These are phyloP conservation scores for Crithidia bombi DNA, from an alignment of 208 protist genomes.

Conservation along the genomic window DNA sequence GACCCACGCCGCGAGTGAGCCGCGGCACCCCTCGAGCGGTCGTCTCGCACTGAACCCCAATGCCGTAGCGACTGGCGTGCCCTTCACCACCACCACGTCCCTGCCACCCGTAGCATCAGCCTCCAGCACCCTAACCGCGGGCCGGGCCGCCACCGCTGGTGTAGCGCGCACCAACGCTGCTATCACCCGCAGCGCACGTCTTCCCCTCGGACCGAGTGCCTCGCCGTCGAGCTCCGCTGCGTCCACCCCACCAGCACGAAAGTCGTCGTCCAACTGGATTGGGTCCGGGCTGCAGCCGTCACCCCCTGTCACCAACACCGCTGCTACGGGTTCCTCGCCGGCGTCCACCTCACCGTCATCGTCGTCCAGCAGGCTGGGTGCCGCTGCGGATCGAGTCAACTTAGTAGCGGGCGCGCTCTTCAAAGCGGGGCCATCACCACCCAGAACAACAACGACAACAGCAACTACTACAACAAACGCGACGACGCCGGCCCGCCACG, in stretches of 20 bases:
- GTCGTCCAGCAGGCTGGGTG: not conserved
- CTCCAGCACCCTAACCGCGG: not conserved
- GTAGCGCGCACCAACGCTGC: conserved; percentile 2
- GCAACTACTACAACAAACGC: not conserved
- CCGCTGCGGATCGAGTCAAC: not conserved
- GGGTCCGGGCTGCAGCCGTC: no score
- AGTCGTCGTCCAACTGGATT: conserved; percentile 1
- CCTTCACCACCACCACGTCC: not conserved
- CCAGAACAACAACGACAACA: not conserved
- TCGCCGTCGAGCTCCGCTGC: not conserved
- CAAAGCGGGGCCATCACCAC: not conserved
- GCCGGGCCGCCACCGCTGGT: not conserved
- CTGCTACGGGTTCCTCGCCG: not conserved
- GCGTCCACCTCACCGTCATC: not conserved
- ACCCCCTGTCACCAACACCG: not conserved
- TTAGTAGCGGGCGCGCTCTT: not conserved
- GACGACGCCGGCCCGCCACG: not conserved
- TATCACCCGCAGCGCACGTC: conserved; percentile 13
- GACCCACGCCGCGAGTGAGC: conserved; percentile 21
- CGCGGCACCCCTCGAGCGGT: conserved; percentile 4
- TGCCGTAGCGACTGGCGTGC: not conserved
- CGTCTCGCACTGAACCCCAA: not conserved
- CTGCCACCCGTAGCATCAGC: conserved; percentile 1
- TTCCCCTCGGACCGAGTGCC: not conserved
- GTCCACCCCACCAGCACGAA: not conserved